A percentile compares a stretch with the other conserved stretches of the same genome.
Conservation (phyloP, 306 rosid genomes). For the Chamaecrista fasciculata region DNA sequence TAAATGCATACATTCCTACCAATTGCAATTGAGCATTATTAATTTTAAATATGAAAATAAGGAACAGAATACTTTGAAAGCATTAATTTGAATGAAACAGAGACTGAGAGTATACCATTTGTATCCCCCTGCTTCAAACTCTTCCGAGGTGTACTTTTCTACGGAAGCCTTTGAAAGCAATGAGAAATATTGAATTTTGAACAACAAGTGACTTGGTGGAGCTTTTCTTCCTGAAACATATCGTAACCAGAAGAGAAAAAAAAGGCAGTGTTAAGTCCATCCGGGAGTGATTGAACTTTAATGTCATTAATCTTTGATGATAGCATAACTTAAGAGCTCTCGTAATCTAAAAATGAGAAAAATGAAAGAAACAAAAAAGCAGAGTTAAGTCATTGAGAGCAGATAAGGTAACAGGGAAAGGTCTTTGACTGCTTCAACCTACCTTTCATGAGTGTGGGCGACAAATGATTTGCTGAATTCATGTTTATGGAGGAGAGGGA, state of each 20-base stretch:
- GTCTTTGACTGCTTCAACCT: no score
- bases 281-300: neutral
- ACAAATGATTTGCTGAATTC: no score
- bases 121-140: conserved; percentile 43
- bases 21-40: no score
- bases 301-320: no score
- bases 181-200: conserved; percentile 41
- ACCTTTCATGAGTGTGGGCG: no score
- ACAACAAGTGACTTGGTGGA: conserved; percentile 42
- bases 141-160: conserved; percentile 27
- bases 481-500: no score
- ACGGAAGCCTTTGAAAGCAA: conserved; percentile 32
- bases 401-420: no score
- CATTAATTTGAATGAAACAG: neutral
- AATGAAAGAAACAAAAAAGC: no score
- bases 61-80: neutral
- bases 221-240: conserved; percentile 35
- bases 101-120: conserved; percentile 31
- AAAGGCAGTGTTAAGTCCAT: neutral
- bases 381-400: no score
- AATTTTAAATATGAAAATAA: no score
- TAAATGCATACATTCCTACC: neutral
- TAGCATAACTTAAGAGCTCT: no score
- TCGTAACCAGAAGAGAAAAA: neutral
- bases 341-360: no score